These are phyloP conservation scores for Suillus weaverae DNA, from an alignment of 768 basidiomycete genomes.

Conservation along the genomic window DNA sequence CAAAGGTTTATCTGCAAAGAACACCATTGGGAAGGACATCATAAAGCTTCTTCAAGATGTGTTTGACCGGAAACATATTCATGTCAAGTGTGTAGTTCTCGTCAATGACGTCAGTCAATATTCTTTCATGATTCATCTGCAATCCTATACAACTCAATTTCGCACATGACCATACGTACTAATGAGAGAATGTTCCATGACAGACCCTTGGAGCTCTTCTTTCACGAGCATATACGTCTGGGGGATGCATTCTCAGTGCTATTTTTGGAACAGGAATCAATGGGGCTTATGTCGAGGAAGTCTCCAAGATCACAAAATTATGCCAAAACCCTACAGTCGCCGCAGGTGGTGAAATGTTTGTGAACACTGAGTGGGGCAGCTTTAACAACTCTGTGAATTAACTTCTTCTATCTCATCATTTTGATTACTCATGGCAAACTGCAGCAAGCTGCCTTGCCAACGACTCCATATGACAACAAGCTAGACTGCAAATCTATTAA, in stretches of 20 bases:
- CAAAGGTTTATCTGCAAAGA: conserved; percentile 92
- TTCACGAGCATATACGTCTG: conserved; percentile 90
- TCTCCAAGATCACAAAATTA: conserved; percentile 83
- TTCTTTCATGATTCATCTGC: background rate
- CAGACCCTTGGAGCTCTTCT: conserved; percentile 95
- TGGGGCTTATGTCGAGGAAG: conserved; percentile 92
- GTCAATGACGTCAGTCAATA: conserved; percentile 81
- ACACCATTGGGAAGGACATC: conserved; percentile 86
- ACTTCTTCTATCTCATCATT: background rate
- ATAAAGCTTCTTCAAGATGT: conserved; percentile 89
- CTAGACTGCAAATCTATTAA: conserved; percentile 95
- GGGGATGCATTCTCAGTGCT: conserved; percentile 83
- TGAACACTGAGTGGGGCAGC: conserved; percentile 98
- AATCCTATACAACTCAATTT: conserved; percentile 8
- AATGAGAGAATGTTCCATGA: conserved; percentile 7
- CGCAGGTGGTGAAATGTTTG: conserved; percentile 80
- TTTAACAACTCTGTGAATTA: conserved; percentile 86
- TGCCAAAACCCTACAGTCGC: conserved; percentile 58
- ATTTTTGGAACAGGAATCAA: conserved; percentile 99
- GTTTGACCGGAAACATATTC: conserved; percentile 88
- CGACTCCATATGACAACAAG: conserved; percentile 88
- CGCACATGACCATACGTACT: conserved; percentile 9
- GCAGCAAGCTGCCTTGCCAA: conserved; percentile 79
- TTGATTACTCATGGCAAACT: conserved; percentile 7
- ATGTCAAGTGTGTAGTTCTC: conserved; percentile 87